Evolutionary conservation across 768 basidiomycete species (phyloP).

Genomic region (Nevesoporus exiguus): DNA sequence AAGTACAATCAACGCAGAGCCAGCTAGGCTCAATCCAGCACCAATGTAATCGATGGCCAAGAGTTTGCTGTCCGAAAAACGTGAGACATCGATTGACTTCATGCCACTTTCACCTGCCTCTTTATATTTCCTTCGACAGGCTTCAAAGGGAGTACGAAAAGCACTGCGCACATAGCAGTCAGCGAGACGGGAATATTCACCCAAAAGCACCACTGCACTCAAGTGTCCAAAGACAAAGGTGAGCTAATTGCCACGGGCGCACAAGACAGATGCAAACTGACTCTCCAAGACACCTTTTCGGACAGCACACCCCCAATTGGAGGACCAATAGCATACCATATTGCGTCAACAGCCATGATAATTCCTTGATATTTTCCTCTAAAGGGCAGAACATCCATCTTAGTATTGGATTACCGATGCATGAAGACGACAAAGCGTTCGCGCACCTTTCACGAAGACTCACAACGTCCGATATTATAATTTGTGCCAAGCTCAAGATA

Average conservation of each 20-base stretch:
- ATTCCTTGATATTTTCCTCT: conserved; percentile 1
- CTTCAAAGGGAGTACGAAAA: not conserved
- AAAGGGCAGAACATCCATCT: too few relatives aligned
- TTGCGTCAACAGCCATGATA: not conserved
- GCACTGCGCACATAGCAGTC: not conserved
- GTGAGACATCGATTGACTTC: not conserved
- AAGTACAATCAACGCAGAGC: not conserved
- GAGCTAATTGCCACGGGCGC: not conserved
- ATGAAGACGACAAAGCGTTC: not conserved
- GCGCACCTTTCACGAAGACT: not conserved
- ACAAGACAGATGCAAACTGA: not conserved
- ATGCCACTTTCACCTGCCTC: not conserved
- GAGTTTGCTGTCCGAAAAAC: not conserved
- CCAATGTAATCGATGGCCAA: not conserved
- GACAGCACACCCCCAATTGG: not conserved
- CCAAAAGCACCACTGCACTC: conserved; percentile 1
- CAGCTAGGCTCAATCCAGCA: not conserved
- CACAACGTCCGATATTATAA: not conserved
- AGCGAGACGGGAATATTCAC: not conserved
- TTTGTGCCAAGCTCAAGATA: not conserved
- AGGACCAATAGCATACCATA: not conserved
- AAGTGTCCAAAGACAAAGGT: not conserved
- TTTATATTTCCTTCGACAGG: not conserved
- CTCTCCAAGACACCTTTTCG: not conserved
- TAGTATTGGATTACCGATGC: not conserved